A percentile compares a stretch with the other conserved stretches of the same genome.
Evolutionary conservation across 345 rosid genomes (phyloP).

Genomic region (Viola odorata): DNA sequence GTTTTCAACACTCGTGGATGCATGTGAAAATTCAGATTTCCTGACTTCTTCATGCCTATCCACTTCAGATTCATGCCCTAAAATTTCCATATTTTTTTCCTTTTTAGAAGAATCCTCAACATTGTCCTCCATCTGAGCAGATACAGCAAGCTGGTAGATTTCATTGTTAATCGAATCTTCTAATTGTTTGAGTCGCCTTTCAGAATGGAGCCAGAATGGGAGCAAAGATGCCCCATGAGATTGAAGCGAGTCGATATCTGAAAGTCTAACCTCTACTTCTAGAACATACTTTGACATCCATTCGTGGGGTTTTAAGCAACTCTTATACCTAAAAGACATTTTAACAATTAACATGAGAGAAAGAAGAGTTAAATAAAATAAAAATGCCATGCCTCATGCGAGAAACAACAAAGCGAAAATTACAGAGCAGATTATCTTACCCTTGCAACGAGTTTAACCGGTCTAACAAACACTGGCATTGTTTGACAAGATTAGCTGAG

Average conservation of each 20-base stretch:
- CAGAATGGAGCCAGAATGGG: slow-evolving; percentile 83
- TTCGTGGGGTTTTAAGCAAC: slow-evolving; percentile 39
- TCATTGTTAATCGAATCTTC: slow-evolving; percentile 59
- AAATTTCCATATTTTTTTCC: slow-evolving; percentile 18
- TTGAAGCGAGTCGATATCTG: slow-evolving; percentile 65
- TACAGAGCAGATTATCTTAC: slow-evolving; percentile 28
- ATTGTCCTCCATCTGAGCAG: slow-evolving; percentile 47
- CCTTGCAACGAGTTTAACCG: slow-evolving; percentile 65
- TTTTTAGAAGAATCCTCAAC: slow-evolving; percentile 31
- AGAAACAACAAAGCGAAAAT: slow-evolving; percentile 3
- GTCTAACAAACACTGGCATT: slow-evolving; percentile 57
- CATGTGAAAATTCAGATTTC: slow-evolving; percentile 24
- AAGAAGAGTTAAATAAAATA: slow-evolving; percentile 7
- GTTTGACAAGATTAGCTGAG: slow-evolving; percentile 44
- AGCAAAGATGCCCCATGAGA: slow-evolving; percentile 45
- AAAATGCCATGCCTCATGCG: not conserved
- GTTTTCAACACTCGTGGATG: slow-evolving; percentile 20
- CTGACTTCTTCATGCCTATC: slow-evolving; percentile 23
- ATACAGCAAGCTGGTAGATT: slow-evolving; percentile 60
- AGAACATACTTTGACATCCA: slow-evolving; percentile 48
- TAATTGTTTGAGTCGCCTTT: slow-evolving; percentile 58
- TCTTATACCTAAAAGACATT: slow-evolving; percentile 46
- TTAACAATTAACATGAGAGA: slow-evolving; percentile 14
- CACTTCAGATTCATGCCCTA: slow-evolving; percentile 28
- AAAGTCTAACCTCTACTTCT: slow-evolving; percentile 80